phyloP scores from a whole-genome alignment of 352 stramenopile species.

The Phytopythium oedochilum region DNA sequence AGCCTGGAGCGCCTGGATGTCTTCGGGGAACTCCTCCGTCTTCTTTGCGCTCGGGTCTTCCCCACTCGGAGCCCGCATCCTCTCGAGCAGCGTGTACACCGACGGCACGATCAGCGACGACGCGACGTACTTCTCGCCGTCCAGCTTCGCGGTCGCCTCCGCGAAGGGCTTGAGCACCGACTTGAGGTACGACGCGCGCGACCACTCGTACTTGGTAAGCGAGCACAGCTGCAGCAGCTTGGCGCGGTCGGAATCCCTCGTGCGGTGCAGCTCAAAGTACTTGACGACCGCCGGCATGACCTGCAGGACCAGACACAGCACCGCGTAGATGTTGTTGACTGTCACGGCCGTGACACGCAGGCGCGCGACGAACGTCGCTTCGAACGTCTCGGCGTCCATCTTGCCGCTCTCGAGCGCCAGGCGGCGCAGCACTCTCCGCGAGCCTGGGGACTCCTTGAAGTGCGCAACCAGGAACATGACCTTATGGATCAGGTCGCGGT shows the following conservation, averaged over 20 bases:
- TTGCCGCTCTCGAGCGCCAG: conserved; percentile 45
- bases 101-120: conserved; percentile 71
- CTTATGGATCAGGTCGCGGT: conserved; percentile 63
- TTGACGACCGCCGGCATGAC: conserved; percentile 55
- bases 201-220: conserved; percentile 71
- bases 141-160: conserved; percentile 52
- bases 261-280: conserved; percentile 63
- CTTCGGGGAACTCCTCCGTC: conserved; percentile 38
- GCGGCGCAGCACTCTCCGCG: conserved; percentile 34
- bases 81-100: conserved; percentile 62
- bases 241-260: conserved; percentile 51
- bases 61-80: conserved; percentile 21
- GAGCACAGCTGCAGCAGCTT: conserved; percentile 64
- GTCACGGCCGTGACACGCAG: conserved; percentile 36
- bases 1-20: conserved; percentile 59
- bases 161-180: conserved; percentile 66
- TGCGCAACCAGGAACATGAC: conserved; percentile 60
- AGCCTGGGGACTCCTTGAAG: conserved; percentile 51
- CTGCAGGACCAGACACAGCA: conserved; percentile 36
- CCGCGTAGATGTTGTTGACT: conserved; percentile 41
- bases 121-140: conserved; percentile 48
- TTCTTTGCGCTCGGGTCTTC: conserved; percentile 10
- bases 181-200: conserved; percentile 48
- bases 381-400: conserved; percentile 33
- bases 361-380: conserved; percentile 34